Conservation (phyloP, 768 basidiomycete species). For the Tricholomella constricta region DNA sequence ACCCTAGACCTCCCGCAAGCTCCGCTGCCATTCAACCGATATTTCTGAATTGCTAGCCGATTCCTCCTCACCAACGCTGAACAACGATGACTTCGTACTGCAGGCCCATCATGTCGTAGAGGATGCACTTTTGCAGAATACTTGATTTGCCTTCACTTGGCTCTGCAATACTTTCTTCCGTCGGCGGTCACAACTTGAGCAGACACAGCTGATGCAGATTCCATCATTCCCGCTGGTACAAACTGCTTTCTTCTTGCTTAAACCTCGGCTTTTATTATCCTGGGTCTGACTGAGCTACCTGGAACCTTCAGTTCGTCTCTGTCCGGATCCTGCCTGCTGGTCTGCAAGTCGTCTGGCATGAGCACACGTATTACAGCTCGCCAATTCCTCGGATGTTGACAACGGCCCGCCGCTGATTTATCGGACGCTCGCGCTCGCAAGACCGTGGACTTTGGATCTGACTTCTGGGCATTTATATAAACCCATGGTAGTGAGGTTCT, state of each 20-base stretch:
- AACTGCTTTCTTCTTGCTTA: conserved; percentile 9
- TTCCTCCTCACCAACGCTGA: too few species aligned
- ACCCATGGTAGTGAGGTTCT: background rate
- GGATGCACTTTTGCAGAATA: too few species aligned
- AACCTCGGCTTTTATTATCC: conserved; percentile 15
- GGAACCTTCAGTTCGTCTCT: background rate
- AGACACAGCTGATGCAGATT: too few species aligned
- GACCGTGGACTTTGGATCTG: background rate
- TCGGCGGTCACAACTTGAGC: too few species aligned
- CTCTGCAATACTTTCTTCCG: too few species aligned
- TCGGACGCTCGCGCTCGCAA: conserved; percentile 14
- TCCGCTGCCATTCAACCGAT: background rate
- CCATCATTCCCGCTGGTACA: background rate
- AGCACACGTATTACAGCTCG: conserved; percentile 10
- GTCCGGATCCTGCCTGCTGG: background rate
- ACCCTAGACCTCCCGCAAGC: background rate
- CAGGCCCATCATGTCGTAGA: too few species aligned
- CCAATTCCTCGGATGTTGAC: conserved; percentile 23
- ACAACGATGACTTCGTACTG: too few species aligned
- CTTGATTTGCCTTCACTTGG: too few species aligned
- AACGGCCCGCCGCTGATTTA: conserved; percentile 21
- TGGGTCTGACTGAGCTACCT: background rate
- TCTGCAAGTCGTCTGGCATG: background rate
- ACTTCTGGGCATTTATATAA: conserved; percentile 13
- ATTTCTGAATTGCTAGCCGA: too few species aligned